Percentiles rank a stretch among this genome's conserved stretches.
Conservation (phyloP, 257 asterid genomes). For the Solanum chmielewskii region DNA sequence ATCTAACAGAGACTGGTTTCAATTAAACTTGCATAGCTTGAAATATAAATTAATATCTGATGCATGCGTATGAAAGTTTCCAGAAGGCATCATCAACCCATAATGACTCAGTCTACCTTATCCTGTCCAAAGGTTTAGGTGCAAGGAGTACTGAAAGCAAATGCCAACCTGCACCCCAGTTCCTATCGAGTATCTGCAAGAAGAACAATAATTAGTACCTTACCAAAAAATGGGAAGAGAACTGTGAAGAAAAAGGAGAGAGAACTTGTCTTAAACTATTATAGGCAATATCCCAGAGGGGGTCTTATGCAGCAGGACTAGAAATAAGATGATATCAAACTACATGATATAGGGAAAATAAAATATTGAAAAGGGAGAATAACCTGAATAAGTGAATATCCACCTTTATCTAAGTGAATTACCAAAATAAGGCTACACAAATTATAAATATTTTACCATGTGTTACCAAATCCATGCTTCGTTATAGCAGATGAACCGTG, state of each 20-base stretch:
- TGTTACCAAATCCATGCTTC: neutral
- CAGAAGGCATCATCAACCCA: neutral
- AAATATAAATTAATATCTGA: neutral
- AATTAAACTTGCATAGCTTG: neutral
- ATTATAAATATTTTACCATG: neutral
- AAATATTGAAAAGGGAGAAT: neutral
- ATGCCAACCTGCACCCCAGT: constrained; percentile 99
- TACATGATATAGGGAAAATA: neutral
- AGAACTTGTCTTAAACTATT: neutral
- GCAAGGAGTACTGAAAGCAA: constrained; percentile 83
- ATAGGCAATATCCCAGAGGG: neutral
- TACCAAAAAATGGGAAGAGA: constrained; percentile 1
- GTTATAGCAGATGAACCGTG: neutral
- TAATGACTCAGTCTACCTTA: constrained; percentile 33
- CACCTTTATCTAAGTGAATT: neutral
- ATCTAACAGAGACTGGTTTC: neutral
- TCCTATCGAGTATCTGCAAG: constrained; percentile 85
- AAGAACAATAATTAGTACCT: constrained; percentile 9
- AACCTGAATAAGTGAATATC: neutral
- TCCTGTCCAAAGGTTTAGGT: constrained; percentile 58
- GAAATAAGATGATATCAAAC: neutral
- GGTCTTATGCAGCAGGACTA: neutral
- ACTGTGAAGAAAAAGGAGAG: neutral
- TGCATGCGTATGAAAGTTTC: neutral
- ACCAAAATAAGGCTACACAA: neutral